phyloP scores from a whole-genome alignment of 352 stramenopile species.

The Phytophthora podocarpi region DNA sequence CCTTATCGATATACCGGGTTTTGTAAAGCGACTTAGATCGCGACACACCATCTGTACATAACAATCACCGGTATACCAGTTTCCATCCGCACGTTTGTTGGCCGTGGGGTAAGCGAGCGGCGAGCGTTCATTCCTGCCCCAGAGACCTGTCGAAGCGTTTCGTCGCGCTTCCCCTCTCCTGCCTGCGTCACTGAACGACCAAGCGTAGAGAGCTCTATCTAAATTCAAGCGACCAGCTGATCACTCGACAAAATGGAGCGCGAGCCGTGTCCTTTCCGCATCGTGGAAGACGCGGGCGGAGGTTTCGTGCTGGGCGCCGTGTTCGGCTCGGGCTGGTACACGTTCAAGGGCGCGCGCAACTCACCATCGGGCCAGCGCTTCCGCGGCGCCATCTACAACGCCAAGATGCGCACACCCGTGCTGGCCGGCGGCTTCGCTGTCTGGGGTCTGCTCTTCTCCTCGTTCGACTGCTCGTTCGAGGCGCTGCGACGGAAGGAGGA shows the following conservation, averaged over 20 bases:
- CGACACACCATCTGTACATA: background rate
- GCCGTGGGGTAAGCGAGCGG: slow-evolving; percentile 4
- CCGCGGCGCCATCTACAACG: slow-evolving; percentile 91
- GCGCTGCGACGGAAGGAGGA: slow-evolving; percentile 98
- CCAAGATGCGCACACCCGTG: slow-evolving; percentile 94
- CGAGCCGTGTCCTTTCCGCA: slow-evolving; percentile 98
- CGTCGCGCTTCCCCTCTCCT: background rate
- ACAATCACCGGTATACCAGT: background rate
- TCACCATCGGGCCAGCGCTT: slow-evolving; percentile 92
- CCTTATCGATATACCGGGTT: slow-evolving; percentile 5
- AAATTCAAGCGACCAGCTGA: too few species aligned
- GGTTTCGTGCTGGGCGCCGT: slow-evolving; percentile 97
- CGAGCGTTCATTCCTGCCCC: slow-evolving; percentile 12
- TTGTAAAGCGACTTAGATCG: slow-evolving; percentile 1
- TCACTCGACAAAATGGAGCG: slow-evolving; percentile 60
- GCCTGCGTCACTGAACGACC: background rate
- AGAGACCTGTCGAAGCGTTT: background rate
- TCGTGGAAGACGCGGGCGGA: slow-evolving; percentile 98
- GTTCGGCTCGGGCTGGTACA: slow-evolving; percentile 97
- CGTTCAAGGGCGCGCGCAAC: slow-evolving; percentile 95
- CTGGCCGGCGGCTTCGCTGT: slow-evolving; percentile 94
- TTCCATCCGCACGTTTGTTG: slow-evolving; percentile 3
- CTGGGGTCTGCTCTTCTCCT: slow-evolving; percentile 98
- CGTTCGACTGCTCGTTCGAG: slow-evolving; percentile 98
- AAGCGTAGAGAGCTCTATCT: too few species aligned